Conservation (phyloP, 768 basidiomycete species). For the Calocybe cyanea region DNA sequence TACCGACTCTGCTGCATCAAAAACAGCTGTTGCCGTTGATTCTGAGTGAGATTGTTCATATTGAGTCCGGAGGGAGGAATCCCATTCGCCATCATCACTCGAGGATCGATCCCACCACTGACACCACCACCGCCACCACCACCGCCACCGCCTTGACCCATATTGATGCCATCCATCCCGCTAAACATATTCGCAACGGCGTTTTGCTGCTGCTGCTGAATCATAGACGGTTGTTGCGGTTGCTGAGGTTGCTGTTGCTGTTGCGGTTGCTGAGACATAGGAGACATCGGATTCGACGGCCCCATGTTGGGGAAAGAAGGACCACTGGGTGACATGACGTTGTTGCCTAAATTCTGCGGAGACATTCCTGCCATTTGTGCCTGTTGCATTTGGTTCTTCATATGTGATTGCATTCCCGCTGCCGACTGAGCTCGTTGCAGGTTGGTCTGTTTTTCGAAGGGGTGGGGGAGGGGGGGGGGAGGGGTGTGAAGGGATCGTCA, state of each 20-base stretch:
- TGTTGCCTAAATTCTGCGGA: too few species aligned
- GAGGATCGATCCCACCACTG: constrained; percentile 1
- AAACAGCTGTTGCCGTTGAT: constrained; percentile 45
- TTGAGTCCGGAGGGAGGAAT: constrained; percentile 24
- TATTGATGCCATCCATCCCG: constrained; percentile 30
- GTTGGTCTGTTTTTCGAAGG: background rate
- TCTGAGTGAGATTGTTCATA: constrained; percentile 26
- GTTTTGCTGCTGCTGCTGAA: constrained; percentile 6
- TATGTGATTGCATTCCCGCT: background rate
- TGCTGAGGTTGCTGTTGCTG: constrained; percentile 21
- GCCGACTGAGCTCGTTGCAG: background rate
- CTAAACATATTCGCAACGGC: constrained; percentile 21
- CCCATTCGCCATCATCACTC: constrained; percentile 11
- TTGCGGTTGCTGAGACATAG: background rate
- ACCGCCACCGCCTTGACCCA: background rate
- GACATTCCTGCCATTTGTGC: too few species aligned
- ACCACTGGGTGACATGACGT: too few species aligned
- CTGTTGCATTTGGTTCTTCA: too few species aligned
- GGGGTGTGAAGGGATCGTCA: too few species aligned
- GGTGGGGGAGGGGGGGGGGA: too few species aligned
- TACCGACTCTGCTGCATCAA: constrained; percentile 29
- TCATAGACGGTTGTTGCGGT: constrained; percentile 18
- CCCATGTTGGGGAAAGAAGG: too few species aligned
- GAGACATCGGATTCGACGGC: too few species aligned
- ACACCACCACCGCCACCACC: background rate